These are phyloP conservation scores for Colletotrichum tropicale DNA, from an alignment of 2,329 filamentous ascomycete genomes.

Conservation along the genomic window DNA sequence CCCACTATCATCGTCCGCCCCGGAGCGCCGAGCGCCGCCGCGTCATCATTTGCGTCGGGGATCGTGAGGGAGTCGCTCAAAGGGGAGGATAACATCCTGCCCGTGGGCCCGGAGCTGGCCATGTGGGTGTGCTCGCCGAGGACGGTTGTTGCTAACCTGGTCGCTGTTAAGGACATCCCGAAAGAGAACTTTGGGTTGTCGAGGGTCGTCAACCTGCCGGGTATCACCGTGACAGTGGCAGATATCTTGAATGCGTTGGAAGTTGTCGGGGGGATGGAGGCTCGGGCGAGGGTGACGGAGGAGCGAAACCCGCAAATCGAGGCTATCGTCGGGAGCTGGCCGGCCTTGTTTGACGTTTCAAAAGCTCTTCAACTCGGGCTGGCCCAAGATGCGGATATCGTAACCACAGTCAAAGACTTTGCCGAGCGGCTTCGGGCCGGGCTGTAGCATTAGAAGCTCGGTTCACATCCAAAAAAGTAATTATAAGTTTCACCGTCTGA, in stretches of 20 bases:
- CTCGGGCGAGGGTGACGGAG: conserved; percentile 48
- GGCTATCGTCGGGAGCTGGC: conserved; percentile 59
- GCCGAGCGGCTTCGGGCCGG: neutral
- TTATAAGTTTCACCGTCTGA: neutral
- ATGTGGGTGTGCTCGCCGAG: conserved; percentile 53
- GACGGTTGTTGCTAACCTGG: conserved; percentile 48
- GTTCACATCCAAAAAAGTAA: neutral
- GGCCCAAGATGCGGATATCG: conserved; percentile 44
- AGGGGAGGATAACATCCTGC: conserved; percentile 47
- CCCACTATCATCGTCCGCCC: conserved; percentile 66
- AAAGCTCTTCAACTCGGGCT: conserved; percentile 60
- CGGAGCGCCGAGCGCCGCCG: conserved; percentile 64
- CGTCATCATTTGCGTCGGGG: conserved; percentile 64
- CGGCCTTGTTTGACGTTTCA: conserved; percentile 52
- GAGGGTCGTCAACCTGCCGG: conserved; percentile 57
- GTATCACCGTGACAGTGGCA: conserved; percentile 55
- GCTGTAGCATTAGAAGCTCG: neutral
- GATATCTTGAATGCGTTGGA: conserved; percentile 57
- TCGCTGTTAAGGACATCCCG: conserved; percentile 45
- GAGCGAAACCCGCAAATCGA: conserved; percentile 50
- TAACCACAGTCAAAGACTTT: conserved; percentile 32
- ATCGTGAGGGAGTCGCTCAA: conserved; percentile 66
- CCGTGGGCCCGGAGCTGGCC: conserved; percentile 44
- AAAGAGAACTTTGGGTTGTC: conserved; percentile 40
- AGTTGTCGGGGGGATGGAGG: conserved; percentile 50